Evolutionary conservation across 345 rosid genomes (phyloP), one percentile per base, ranked within the genome.

Genomic region (Euphorbia pulcherrima): DNA sequence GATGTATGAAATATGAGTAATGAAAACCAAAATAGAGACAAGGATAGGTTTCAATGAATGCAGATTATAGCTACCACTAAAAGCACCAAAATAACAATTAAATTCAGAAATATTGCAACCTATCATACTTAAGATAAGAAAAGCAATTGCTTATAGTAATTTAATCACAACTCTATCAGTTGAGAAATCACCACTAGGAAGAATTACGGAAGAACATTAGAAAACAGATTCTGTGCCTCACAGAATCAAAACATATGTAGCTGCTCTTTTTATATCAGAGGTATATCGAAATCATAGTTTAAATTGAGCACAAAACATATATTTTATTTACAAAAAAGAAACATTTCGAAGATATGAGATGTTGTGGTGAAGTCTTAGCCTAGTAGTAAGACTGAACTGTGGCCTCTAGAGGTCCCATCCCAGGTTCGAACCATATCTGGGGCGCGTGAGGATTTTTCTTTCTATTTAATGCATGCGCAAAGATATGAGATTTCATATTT

Each of bases 1-100:
- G 57, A 53, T 21, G 2, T 2, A 21, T 33, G 41, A 64, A 48
- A 78, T 72, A 69, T 20, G 51, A 41, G 74, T 60, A 23, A 78
- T 46, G 48, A 39, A 58, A 30, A 65, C 39, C 33, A 60, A 9
- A 68, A 23, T 10, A 76, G 37, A 33, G 7, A n/a, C 0, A 47
- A 61, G 39, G 63, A 35, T 54, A 46, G 24, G 28, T 21, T 52
- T 21, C 24, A 1, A 21, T 53, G 13, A 21, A 53, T 21, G 28
- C 27, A n/a, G 16, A 53, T 53, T 20, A 53, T 53, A 53, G 24
- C 28, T 23, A 53, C 52, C n/a, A 48, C 52, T n/a, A n/a, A n/a
- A 17, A 47, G 51, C 51, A 47, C 3, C 37, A 33, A 33, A n/a
- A n/a, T n/a, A n/a, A 33, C 7, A 7, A 33, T 33, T 33, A 33